A percentile compares a stretch with the other conserved stretches of the same genome.
phyloP scores from a whole-genome alignment of 306 rosid species.

The Vigna reflexopilosa region DNA sequence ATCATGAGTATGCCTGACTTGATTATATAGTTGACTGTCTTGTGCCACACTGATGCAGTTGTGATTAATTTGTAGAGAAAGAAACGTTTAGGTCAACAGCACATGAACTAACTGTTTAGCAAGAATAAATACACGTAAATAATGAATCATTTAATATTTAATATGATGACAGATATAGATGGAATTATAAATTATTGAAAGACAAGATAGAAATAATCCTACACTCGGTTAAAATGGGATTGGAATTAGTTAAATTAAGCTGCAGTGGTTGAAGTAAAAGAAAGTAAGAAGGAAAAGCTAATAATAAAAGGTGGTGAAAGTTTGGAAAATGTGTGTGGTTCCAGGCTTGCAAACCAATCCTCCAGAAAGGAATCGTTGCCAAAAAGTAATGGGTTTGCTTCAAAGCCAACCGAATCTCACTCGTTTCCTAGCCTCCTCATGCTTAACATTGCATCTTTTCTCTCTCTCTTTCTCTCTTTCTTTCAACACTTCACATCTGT shows the following conservation, averaged over 20 bases:
- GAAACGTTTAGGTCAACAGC: constrained; percentile 64
- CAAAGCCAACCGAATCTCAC: constrained; percentile 98
- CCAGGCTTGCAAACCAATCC: constrained; percentile 95
- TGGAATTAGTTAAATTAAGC: constrained; percentile 8
- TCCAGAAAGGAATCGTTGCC: constrained; percentile 84
- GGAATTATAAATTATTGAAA: background rate
- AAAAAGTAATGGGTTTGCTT: constrained; percentile 96
- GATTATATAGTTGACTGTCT: constrained; percentile 53
- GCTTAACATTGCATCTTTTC: constrained; percentile 64
- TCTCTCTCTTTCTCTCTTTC: constrained; percentile 17
- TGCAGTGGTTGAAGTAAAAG: constrained; percentile 27
- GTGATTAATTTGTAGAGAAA: constrained; percentile 42
- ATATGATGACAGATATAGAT: background rate
- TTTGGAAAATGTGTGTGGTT: constrained; percentile 61
- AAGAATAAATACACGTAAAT: background rate
- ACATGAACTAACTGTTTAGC: constrained; percentile 55
- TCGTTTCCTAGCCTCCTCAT: constrained; percentile 82
- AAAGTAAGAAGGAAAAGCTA: constrained; percentile 6
- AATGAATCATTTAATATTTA: background rate
- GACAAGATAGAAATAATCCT: background rate
- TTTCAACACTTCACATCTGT: constrained; percentile 5
- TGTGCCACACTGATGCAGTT: constrained; percentile 21
- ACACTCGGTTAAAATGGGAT: background rate
- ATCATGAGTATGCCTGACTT: constrained; percentile 47
- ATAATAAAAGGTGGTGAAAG: constrained; percentile 33